phyloP scores from a whole-genome alignment of 2,329 filamentous ascomycete genomes.

The Scedosporium apiospermum region DNA sequence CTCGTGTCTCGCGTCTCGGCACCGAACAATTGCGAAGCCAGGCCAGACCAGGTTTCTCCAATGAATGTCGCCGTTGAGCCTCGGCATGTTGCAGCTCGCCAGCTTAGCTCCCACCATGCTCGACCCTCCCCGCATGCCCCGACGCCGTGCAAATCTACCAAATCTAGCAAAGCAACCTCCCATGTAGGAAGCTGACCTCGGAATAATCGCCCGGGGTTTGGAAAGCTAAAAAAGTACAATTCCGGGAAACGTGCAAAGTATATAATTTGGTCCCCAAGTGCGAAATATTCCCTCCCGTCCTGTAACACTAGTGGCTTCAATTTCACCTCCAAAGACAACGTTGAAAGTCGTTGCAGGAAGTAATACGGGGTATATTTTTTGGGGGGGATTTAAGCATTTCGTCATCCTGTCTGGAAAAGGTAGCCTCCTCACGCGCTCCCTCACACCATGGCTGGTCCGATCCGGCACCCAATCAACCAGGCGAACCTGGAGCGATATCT shows the following conservation, averaged over 20 bases:
- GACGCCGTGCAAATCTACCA: neutral
- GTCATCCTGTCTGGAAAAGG: neutral
- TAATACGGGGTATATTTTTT: too few relatives aligned
- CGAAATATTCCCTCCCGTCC: neutral
- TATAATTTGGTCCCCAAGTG: neutral
- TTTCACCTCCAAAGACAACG: too few relatives aligned
- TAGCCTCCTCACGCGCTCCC: neutral
- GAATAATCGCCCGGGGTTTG: neutral
- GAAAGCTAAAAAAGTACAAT: neutral
- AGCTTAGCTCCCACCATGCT: neutral
- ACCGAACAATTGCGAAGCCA: neutral
- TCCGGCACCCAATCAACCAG: constrained; percentile 86
- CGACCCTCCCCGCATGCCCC: neutral
- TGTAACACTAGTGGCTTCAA: too few relatives aligned
- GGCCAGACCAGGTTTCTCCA: neutral
- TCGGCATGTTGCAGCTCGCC: neutral
- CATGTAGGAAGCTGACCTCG: neutral
- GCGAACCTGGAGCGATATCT: constrained; percentile 72
- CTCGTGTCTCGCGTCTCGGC: neutral
- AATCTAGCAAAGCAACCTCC: neutral
- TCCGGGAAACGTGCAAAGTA: neutral
- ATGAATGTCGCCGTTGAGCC: neutral
- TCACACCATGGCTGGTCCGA: constrained; percentile 63
- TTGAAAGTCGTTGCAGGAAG: too few relatives aligned
- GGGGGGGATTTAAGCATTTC: neutral